phyloP scores from a whole-genome alignment of 2,329 filamentous ascomycete genomes.

The Fusarium sp. region DNA sequence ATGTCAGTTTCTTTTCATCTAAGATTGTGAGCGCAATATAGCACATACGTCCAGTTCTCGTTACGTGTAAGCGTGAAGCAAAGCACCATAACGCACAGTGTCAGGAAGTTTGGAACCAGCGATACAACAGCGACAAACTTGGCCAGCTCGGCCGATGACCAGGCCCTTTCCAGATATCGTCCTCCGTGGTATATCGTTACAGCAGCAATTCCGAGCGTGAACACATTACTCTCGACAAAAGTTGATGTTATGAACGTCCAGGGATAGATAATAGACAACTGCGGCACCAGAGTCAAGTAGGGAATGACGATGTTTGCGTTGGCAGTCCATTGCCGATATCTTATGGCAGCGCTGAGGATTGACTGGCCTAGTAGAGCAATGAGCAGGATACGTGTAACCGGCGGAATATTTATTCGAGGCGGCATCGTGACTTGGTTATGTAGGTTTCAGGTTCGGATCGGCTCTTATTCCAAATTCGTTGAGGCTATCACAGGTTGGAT shows the following conservation, averaged over 20 bases:
- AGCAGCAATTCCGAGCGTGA: slow-evolving; percentile 81
- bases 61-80: slow-evolving; percentile 76
- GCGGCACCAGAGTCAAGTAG: slow-evolving; percentile 87
- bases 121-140: slow-evolving; percentile 85
- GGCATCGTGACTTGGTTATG: slow-evolving; percentile 66
- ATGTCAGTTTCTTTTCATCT: slow-evolving; percentile 2
- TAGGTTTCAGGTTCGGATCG: slow-evolving; percentile 1
- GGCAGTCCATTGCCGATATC: slow-evolving; percentile 74
- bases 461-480: slow-evolving; percentile 10
- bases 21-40: background rate
- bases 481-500: slow-evolving; percentile 1
- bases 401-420: slow-evolving; percentile 88
- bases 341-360: slow-evolving; percentile 80
- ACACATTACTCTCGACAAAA: slow-evolving; percentile 91
- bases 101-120: slow-evolving; percentile 81
- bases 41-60: slow-evolving; percentile 74
- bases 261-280: slow-evolving; percentile 84
- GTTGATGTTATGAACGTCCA: slow-evolving; percentile 92
- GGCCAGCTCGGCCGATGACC: slow-evolving; percentile 90
- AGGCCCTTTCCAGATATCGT: slow-evolving; percentile 93
- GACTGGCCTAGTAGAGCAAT: slow-evolving; percentile 79
- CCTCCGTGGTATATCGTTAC: slow-evolving; percentile 90
- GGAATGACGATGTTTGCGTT: slow-evolving; percentile 76
- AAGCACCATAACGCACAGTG: slow-evolving; percentile 77
- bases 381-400: slow-evolving; percentile 85